Evolutionary conservation across 306 rosid genomes (phyloP), one percentile per base, ranked within the genome.

Genomic region (Casuarina cunninghamiana): DNA sequence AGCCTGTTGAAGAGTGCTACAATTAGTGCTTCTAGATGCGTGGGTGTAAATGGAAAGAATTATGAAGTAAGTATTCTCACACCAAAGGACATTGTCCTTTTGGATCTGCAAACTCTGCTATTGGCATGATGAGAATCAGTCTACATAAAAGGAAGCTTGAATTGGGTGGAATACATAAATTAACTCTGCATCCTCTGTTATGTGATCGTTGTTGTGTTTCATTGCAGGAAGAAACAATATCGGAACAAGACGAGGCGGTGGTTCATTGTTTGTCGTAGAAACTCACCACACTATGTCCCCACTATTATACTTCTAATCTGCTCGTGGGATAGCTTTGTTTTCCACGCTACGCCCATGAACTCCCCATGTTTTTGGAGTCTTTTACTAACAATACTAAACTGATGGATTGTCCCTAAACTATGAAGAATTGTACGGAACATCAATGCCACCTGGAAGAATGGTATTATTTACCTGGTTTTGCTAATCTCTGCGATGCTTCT

Each of bases 1-100:
- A 77, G 75, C 80, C 78, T 86, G 43, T 48, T 73, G 77, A 89
- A 74, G 84, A 87, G 88, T 63, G 84, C 75, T 53, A 85, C 83
- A 77, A 80, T 80, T 35, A 83, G 53, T 71, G 86, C 86, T 73
- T 84, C 93, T 12, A 81, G 74, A 78, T 82, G 78, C 10, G 87
- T 85, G 5, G 86, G 19, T 61, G 72, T 81, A n/a, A 73, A 74
- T 21, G 72, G 73, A 54, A 21, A 71, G 55, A 66, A 66, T 45
- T 51, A 35, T 5, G 74, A 73, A 88, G 88, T 73, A 81, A 79
- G 80, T 54, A 39, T 37, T 42, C 43, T 19, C 41, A 58, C 65
- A 9, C 26, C 65, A 58, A 8, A 26, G 13, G 10, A 58, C 65
- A 26, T 38, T 58, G 15, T 10, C 41, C 65, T 58, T 58, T 48